Evolutionary conservation across 441 rosid species (phyloP).

Genomic region (Capsella rubella): DNA sequence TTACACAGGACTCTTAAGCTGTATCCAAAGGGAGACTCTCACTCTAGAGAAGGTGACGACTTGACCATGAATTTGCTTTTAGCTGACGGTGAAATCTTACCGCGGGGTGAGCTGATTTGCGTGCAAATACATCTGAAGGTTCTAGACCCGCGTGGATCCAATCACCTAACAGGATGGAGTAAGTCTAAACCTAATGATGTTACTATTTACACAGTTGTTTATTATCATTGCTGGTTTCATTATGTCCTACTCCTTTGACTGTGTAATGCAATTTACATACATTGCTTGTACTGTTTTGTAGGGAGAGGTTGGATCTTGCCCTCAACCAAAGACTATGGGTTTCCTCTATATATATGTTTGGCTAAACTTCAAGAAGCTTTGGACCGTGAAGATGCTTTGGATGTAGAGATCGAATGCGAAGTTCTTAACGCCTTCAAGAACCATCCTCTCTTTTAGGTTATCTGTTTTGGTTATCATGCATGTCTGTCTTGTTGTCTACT

Average conservation of each 20-base stretch:
- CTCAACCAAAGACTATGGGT: no score
- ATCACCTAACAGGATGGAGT: neutral
- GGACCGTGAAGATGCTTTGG: no score
- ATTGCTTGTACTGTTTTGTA: neutral
- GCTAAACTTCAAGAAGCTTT: no score
- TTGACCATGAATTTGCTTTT: neutral
- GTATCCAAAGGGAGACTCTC: neutral
- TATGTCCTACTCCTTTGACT: no score
- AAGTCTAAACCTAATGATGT: neutral
- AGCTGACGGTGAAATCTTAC: neutral
- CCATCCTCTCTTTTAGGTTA: no score
- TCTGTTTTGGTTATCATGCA: no score
- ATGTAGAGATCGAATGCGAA: no score
- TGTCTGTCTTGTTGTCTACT: no score
- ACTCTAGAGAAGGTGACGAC: neutral
- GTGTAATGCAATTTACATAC: neutral
- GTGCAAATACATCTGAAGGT: neutral
- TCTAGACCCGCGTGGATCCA: constrained; percentile 1
- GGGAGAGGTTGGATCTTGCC: neutral
- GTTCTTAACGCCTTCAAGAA: no score
- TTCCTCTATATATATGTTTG: no score
- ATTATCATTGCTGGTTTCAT: no score
- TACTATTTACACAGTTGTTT: neutral
- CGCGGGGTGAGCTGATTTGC: neutral
- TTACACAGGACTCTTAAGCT: neutral